A percentile compares a stretch with the other conserved stretches of the same genome.
Evolutionary conservation across 495 filamentous ascomycete species (phyloP).

Genomic region (Trichoderma reesei): DNA sequence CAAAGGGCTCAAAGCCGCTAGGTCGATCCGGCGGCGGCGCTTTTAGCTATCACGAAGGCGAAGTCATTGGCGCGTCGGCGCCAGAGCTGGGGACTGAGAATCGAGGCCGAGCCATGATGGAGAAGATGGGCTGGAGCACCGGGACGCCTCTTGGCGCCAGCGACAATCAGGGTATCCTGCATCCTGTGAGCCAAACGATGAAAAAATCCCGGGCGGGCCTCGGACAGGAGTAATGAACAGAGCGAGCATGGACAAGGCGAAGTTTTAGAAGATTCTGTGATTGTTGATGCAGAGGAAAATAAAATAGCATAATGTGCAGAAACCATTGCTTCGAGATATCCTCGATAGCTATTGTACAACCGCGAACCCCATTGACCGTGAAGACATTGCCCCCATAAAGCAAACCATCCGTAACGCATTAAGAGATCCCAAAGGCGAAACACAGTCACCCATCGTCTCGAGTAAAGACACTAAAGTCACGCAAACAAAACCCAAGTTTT

Average conservation of each 20-base stretch:
- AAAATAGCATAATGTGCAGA: slow-evolving; percentile 47
- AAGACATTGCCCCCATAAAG: slow-evolving; percentile 66
- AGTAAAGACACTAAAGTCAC: slow-evolving; percentile 47
- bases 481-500: slow-evolving; percentile 41
- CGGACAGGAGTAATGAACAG: slow-evolving; percentile 54
- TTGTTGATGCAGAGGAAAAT: slow-evolving; percentile 11
- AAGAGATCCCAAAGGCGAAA: slow-evolving; percentile 55
- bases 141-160: slow-evolving; percentile 77
- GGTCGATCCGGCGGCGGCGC: slow-evolving; percentile 20
- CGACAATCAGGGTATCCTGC: slow-evolving; percentile 79
- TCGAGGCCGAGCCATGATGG: slow-evolving; percentile 75
- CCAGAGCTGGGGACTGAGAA: slow-evolving; percentile 79
- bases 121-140: slow-evolving; percentile 94
- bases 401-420: slow-evolving; percentile 88
- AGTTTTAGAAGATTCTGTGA: slow-evolving; percentile 13
- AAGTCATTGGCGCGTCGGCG: slow-evolving; percentile 75
- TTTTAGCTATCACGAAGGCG: slow-evolving; percentile 75
- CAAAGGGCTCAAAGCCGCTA: no score
- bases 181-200: slow-evolving; percentile 79
- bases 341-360: slow-evolving; percentile 71
- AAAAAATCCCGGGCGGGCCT: slow-evolving; percentile 79
- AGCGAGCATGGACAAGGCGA: slow-evolving; percentile 9
- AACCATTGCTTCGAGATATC: slow-evolving; percentile 51
- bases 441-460: slow-evolving; percentile 25
- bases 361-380: slow-evolving; percentile 63